Evolutionary conservation across 805 yeast species (phyloP), one percentile per base, ranked within the genome.

Genomic region (Nakazawaea pomicola): DNA sequence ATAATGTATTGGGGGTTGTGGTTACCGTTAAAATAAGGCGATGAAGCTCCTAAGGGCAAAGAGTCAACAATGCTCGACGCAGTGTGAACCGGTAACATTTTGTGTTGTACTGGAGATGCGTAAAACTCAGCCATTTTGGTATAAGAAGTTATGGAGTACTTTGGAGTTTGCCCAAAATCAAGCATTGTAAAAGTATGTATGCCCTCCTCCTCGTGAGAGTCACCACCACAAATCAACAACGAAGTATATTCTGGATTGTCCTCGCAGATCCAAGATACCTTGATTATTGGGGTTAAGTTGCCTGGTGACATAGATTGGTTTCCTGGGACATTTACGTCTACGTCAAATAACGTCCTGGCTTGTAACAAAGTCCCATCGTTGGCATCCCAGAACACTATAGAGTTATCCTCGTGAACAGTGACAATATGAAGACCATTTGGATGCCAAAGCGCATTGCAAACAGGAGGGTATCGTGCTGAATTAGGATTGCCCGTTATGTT

Each of bases 351-450:
- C 1, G 85, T 73, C 49, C 97, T 72, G 1, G 96, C 93, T 40
- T 80, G 80, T 11, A 93, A 65, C 33, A 78, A 61, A 12, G 76
- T 75, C 0, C 95, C 96, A 28, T 80, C 80, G 24, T 78, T 71
- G 1, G 87, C 83, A 59, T 93, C 99, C 97, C 98, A 93, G 55
- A 93, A 93, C 1, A 78, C 95, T 28, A 93, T 53, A 0, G 95
- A 75, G 40, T 91, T 91, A 54, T 90, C 96, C 17, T 67, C 79
- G 58, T 91, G 95, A 2, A 78, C 72, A 0, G 96, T 81, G 16
- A 85, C 71, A 3, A 87, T 63, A 55, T 90, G 95, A 33, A 89
- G 71, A 0, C 98, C 96, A 55, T 88, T 88, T 2, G 99, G 99
- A 59, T 91, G 97, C 76, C 86, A 93, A 25, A 76, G 66, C 0